These are phyloP conservation scores for Backusella psychrophila DNA, from an alignment of 192 early-diverging fungal species.

Conservation along the genomic window DNA sequence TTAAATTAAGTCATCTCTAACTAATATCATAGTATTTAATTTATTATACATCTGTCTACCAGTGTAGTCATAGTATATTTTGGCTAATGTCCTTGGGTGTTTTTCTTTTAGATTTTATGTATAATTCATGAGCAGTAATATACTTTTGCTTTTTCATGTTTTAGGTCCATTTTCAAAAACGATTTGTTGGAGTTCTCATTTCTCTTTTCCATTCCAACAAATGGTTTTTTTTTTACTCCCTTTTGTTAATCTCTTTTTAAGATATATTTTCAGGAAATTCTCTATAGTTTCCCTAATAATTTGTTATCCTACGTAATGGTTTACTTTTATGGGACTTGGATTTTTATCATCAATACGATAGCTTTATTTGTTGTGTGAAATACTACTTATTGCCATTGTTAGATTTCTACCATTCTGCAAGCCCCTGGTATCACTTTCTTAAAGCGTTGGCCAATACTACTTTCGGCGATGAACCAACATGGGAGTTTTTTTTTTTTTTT, in stretches of 20 bases:
- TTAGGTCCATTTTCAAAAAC: neutral
- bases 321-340: neutral
- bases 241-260: neutral
- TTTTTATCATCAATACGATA: neutral
- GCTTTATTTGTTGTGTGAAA: neutral
- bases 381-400: neutral
- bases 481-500: neutral
- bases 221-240: neutral
- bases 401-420: neutral
- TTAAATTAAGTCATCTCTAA: no score
- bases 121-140: neutral
- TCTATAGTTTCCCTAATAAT: neutral
- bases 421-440: neutral
- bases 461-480: neutral
- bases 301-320: neutral
- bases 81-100: no score
- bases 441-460: neutral
- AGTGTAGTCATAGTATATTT: no score
- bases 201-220: neutral
- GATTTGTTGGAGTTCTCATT: neutral
- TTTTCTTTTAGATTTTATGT: no score
- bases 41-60: no score
- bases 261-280: neutral
- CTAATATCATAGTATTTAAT: no score
- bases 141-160: neutral